Percentiles rank a stretch among this genome's conserved stretches.
Evolutionary conservation across 75 land plant species (phyloP).

Genomic region (Sequoiadendron giganteum): DNA sequence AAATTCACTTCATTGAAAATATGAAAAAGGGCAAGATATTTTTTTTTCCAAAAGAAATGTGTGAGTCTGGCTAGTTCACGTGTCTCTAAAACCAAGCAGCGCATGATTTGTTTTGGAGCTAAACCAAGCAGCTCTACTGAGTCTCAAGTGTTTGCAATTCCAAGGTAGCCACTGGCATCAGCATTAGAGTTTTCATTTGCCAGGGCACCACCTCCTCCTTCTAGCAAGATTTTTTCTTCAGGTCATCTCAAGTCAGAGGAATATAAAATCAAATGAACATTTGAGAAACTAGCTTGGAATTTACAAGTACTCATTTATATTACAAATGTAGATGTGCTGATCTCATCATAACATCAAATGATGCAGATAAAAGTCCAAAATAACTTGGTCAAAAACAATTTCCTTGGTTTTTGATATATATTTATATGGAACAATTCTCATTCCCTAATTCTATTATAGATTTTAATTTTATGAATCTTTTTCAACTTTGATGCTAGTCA

Average conservation of each 20-base stretch:
- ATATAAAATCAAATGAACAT: not conserved
- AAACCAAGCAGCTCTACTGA: no score
- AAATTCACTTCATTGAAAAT: no score
- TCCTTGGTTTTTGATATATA: not conserved
- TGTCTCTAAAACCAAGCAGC: no score
- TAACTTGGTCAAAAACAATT: not conserved
- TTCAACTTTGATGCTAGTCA: not conserved
- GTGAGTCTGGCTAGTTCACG: no score
- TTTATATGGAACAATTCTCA: not conserved
- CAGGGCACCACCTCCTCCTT: not conserved
- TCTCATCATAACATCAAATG: not conserved
- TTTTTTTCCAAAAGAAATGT: no score
- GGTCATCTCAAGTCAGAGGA: no score
- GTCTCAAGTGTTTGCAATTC: no score
- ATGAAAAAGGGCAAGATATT: no score
- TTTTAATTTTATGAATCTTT: not conserved
- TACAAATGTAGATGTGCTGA: not conserved
- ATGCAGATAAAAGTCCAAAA: not conserved
- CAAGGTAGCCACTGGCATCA: not conserved
- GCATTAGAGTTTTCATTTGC: not conserved
- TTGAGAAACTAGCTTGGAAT: not conserved
- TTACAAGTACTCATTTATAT: not conserved
- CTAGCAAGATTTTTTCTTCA: no score
- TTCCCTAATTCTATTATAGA: not conserved
- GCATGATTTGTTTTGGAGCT: no score